These are phyloP conservation scores for Hortaea sp. DNA, from an alignment of 2,329 filamentous ascomycete species.

Conservation along the genomic window DNA sequence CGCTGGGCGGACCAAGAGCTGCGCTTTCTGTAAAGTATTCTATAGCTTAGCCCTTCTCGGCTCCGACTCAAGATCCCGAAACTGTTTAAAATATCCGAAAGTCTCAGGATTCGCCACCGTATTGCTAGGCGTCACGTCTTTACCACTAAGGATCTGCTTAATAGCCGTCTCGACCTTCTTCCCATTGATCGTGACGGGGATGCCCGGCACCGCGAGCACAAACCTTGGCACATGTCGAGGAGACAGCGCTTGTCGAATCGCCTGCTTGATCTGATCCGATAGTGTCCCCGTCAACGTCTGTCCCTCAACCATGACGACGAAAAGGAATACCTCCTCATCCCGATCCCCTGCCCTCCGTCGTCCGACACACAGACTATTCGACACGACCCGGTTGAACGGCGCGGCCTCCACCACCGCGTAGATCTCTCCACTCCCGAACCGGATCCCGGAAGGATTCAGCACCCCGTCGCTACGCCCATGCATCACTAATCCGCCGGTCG, in stretches of 20 bases:
- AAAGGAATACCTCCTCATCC: conserved; percentile 33
- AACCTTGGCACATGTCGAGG: conserved; percentile 34
- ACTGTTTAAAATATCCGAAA: conserved; percentile 27
- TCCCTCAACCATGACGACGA: conserved; percentile 26
- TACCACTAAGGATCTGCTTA: conserved; percentile 32
- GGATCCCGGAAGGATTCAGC: conserved; percentile 38
- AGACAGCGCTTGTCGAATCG: conserved; percentile 20
- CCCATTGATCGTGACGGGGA: conserved; percentile 38
- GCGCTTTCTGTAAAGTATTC: not conserved
- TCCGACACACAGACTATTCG: conserved; percentile 31
- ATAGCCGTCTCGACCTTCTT: conserved; percentile 39
- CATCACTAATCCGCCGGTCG: conserved; percentile 33
- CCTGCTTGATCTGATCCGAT: conserved; percentile 12
- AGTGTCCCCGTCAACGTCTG: conserved; percentile 20
- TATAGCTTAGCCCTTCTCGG: conserved; percentile 15
- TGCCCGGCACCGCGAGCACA: conserved; percentile 28
- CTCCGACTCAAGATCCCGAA: conserved; percentile 21
- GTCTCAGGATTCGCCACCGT: conserved; percentile 32
- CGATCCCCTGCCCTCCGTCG: conserved; percentile 26
- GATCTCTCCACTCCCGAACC: conserved; percentile 38
- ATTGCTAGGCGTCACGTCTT: conserved; percentile 27
- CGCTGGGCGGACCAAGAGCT: too few species aligned
- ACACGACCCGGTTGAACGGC: conserved; percentile 26
- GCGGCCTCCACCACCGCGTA: conserved; percentile 39
- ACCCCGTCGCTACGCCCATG: conserved; percentile 39